phyloP scores from a whole-genome alignment of 495 filamentous ascomycete species.

The Chaetomidium leptoderma region DNA sequence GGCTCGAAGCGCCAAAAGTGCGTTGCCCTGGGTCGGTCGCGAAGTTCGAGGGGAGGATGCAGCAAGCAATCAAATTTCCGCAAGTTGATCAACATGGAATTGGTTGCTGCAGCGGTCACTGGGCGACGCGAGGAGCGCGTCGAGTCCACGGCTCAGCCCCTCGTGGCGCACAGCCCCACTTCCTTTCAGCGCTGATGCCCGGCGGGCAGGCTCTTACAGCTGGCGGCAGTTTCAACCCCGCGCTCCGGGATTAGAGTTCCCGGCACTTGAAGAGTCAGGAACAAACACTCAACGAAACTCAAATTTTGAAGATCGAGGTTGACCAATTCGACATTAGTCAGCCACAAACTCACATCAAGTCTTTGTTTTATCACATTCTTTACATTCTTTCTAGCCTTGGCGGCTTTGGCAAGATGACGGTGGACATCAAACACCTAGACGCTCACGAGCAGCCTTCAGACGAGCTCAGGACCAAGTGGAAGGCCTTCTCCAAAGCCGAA shows the following conservation, averaged over 20 bases:
- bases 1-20: neutral
- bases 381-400: neutral
- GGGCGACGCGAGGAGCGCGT: conserved; percentile 27
- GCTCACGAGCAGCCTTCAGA: conserved; percentile 68
- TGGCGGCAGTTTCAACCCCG: neutral
- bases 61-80: conserved; percentile 28
- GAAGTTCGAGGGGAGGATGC: conserved; percentile 10
- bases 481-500: conserved; percentile 45
- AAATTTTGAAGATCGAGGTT: neutral
- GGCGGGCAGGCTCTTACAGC: neutral
- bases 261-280: neutral
- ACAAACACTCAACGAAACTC: neutral
- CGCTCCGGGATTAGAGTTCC: neutral
- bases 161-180: conserved; percentile 10
- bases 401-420: conserved; percentile 27
- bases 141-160: conserved; percentile 18
- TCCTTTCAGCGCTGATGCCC: neutral
- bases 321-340: neutral
- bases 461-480: conserved; percentile 59
- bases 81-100: conserved; percentile 27
- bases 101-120: conserved; percentile 10
- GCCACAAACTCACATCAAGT: neutral
- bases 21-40: conserved; percentile 4
- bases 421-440: conserved; percentile 52
- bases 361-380: neutral